These are phyloP conservation scores for Populus hybrid DNA, from an alignment of 441 rosid species.

Conservation along the genomic window DNA sequence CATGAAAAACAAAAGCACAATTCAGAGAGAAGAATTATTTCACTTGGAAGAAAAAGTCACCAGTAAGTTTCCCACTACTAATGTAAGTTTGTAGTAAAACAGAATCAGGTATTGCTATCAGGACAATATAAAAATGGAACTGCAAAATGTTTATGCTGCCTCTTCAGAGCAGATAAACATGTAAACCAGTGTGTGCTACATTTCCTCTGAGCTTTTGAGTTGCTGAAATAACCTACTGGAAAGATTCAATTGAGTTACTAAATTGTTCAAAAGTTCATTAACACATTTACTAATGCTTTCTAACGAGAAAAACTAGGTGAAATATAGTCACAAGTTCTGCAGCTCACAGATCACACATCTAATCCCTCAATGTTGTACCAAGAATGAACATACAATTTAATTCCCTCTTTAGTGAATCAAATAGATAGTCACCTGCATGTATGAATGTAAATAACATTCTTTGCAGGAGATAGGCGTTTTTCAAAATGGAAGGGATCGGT, in stretches of 20 bases:
- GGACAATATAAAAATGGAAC: not conserved
- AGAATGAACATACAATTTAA: not conserved
- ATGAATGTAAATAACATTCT: slow-evolving; percentile 18
- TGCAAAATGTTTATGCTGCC: not conserved
- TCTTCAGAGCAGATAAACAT: not conserved
- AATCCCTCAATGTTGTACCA: not conserved
- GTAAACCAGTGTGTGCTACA: not conserved
- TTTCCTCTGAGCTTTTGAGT: not conserved
- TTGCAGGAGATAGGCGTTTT: slow-evolving; percentile 96
- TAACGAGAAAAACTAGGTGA: not conserved
- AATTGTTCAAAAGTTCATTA: not conserved
- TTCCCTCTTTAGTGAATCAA: not conserved
- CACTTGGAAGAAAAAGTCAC: no score
- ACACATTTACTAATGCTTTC: not conserved
- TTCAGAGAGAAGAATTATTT: not conserved
- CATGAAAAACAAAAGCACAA: not conserved
- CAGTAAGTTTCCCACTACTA: not conserved
- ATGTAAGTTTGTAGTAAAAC: not conserved
- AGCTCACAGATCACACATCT: not conserved
- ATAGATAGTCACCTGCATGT: slow-evolving; percentile 8
- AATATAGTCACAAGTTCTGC: not conserved
- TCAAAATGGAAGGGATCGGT: slow-evolving; percentile 98
- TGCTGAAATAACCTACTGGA: not conserved
- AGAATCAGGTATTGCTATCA: not conserved
- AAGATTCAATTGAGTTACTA: not conserved